Evolutionary conservation across 345 rosid species (phyloP), one percentile per base, ranked within the genome.

Genomic region (Aegle marmelos): DNA sequence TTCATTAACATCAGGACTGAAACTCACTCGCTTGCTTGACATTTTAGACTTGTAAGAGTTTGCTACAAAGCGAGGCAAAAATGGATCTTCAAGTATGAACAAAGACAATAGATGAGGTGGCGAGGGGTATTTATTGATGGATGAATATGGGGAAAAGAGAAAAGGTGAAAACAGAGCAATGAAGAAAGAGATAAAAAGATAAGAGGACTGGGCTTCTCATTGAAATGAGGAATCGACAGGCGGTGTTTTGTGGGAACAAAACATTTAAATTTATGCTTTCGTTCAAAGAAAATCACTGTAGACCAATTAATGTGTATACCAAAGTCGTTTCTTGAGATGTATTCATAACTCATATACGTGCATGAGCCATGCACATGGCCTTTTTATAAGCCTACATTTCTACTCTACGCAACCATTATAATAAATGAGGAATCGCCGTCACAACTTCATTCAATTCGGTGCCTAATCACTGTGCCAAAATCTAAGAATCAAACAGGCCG

Each of bases 11-110:
- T 90, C 88, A 0, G 97, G 94, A 78, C 90, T 91, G 89, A 91
- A 92, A 70, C 88, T 79, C 70, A 90, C 94, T 71, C 91, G 83
- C 80, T 88, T 93, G 86, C 89, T 68, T 4, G 95, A 89, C 98
- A 95, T 93, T 58, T 70, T 70, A 45, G 63, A 75, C 19, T 36
- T 69, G 30, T 13, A 31, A 39, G 48, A 59, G 68, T 19, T 5
- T 14, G 61, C 56, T 50, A 30, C 21, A 77, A 69, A 71, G 25
- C n/a, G 56, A 5, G 10, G 25, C 24, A 28, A 30, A 70, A 50
- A 53, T 30, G 41, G 74, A 24, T 57, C 45, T 68, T 31, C 16
- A n/a, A 22, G 17, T 54, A 9, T 37, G 66, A 33, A 21, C 33
- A 25, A 34, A 73, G 79, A 82, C 72, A 66, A 76, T 30, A 71